Evolutionary conservation across 2,329 filamentous ascomycete genomes (phyloP).

Genomic region (Trichoderma afroharzianum): DNA sequence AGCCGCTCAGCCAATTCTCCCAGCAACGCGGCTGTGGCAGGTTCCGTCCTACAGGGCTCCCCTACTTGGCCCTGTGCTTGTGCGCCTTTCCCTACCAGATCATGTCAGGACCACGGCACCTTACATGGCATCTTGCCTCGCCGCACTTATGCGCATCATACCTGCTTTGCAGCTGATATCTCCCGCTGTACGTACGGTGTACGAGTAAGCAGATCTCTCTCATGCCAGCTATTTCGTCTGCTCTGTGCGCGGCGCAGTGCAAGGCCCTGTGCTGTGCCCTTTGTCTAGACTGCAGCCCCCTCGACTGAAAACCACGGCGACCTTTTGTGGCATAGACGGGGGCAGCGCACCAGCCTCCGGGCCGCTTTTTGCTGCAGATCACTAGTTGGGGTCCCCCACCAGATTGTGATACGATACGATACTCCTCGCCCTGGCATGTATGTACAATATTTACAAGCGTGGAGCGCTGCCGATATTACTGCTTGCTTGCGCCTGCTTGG

Average conservation of each 20-base stretch:
- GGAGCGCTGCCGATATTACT: background rate
- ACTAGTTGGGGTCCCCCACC: conserved; percentile 5
- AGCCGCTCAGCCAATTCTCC: background rate
- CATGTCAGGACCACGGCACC: background rate
- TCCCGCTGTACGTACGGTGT: background rate
- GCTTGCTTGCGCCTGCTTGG: background rate
- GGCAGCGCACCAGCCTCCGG: conserved; percentile 13
- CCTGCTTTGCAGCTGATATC: conserved; percentile 24
- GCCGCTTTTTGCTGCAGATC: conserved; percentile 17
- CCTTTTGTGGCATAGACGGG: conserved; percentile 6
- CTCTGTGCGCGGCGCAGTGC: background rate
- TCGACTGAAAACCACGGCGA: conserved; percentile 16
- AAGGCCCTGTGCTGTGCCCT: background rate
- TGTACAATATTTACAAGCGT: background rate
- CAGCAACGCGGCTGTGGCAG: conserved; percentile 10
- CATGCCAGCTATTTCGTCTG: background rate
- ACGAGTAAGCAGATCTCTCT: background rate
- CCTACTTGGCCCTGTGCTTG: conserved; percentile 2
- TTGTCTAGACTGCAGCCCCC: background rate
- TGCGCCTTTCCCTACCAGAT: background rate
- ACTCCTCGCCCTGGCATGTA: background rate
- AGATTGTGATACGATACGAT: background rate
- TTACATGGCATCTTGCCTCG: background rate
- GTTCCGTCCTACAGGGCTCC: conserved; percentile 13
- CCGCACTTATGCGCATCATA: conserved; percentile 37